These are phyloP conservation scores for Gossypium davidsonii DNA, from an alignment of 441 rosid species.

Conservation along the genomic window DNA sequence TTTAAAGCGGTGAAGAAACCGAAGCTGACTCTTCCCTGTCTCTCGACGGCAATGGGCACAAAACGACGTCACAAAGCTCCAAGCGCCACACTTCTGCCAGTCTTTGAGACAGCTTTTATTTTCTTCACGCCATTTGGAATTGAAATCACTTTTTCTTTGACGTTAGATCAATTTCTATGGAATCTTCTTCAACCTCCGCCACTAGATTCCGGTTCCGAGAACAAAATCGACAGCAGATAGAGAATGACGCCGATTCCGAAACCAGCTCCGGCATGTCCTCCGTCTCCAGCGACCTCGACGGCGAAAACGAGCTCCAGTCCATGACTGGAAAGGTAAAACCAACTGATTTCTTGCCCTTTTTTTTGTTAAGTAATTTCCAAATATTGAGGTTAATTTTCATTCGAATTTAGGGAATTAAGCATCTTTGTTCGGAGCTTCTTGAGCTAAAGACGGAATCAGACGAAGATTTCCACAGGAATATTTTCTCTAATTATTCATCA, in stretches of 20 bases:
- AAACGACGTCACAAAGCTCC: slow-evolving; percentile 30
- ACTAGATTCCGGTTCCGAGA: slow-evolving; percentile 47
- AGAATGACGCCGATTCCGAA: slow-evolving; percentile 24
- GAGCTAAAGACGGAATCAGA: slow-evolving; percentile 56
- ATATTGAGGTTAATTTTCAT: slow-evolving; percentile 1
- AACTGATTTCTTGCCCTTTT: not conserved
- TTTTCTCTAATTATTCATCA: slow-evolving; percentile 37
- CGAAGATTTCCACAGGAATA: slow-evolving; percentile 48
- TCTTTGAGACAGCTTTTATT: slow-evolving; percentile 4
- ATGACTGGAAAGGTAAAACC: slow-evolving; percentile 50
- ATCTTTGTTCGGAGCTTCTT: slow-evolving; percentile 48
- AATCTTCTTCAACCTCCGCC: slow-evolving; percentile 28
- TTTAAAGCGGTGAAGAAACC: slow-evolving; percentile 26
- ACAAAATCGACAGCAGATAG: slow-evolving; percentile 37
- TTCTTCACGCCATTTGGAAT: not conserved
- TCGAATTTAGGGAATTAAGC: slow-evolving; percentile 39
- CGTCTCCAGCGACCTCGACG: slow-evolving; percentile 26
- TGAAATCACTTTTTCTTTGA: slow-evolving; percentile 4
- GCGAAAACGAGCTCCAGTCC: slow-evolving; percentile 40
- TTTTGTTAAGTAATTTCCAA: not conserved
- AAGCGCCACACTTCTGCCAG: slow-evolving; percentile 8
- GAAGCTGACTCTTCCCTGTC: slow-evolving; percentile 17
- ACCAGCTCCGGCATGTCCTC: slow-evolving; percentile 34
- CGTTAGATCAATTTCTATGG: slow-evolving; percentile 28
- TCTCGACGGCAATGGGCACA: slow-evolving; percentile 21